Base-by-base conservation (phyloP, 2,329 filamentous ascomycete genomes). In the Colletotrichum tofieldiae region DNA sequence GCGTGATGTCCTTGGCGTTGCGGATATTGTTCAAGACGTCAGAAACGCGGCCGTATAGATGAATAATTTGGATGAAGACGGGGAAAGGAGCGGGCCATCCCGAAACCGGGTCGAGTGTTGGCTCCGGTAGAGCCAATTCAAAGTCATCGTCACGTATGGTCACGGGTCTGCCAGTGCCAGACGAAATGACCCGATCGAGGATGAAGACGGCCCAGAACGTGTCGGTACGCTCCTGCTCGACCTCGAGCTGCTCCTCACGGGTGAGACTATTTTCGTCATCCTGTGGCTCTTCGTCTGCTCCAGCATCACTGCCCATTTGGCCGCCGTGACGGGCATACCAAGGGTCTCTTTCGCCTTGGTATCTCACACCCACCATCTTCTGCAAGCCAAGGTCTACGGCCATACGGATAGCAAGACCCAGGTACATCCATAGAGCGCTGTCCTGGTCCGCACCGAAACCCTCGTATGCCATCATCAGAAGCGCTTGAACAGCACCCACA, bases 141-240 rank as follows among this genome's bases (percentile, higher is more conserved):
- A 96, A 95, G 75, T 97, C 94, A 72, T 94, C 92, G 78, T 97
- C 94, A 60, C 93, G 91, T 39, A 97, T 87, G 0, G 94, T 97
- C 14, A 96, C 94, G 0, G 94, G 93, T 20, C 94, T 88, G 12
- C 95, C 95, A 0, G 94, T 96, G 0, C 94, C 94, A 0, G 93
- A 96, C 0, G 94, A 97, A 35, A 97, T 96, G 73, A 96, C 92
- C 26, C 94, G 89, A 77, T 98, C 94, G 1, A 97, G 88, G 75
- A 97, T 92, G 80, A 97, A 97, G 14, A 97, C 93, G 5, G 94
- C 92, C 94, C 94, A 98, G 75, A 97, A 95, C 0, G 94, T 96
- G 77, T 97, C 94, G 54, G 94, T 91, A 20, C 94, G 90, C 78
- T 97, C 94, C 74, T 94, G 91, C 76, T 97, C 94, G 4, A 93